Evolutionary conservation across 179 eudicot species (phyloP).

Genomic region (Gypsophila paniculata): DNA sequence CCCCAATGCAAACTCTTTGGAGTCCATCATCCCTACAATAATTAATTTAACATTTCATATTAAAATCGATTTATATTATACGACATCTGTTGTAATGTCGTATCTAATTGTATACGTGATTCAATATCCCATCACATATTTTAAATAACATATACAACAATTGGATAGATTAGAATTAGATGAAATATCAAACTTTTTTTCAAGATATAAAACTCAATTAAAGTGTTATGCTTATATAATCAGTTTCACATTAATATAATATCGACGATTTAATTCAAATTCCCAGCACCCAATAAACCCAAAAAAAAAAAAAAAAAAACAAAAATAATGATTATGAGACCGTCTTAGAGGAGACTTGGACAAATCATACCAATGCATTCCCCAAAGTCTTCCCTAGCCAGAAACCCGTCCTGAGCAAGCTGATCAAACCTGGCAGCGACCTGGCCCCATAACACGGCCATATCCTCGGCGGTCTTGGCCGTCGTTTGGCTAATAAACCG

Average conservation of each 20-base stretch:
- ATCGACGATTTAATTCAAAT: neutral
- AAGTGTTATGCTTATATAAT: neutral
- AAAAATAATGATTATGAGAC: neutral
- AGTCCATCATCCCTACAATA: conserved; percentile 69
- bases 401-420: conserved; percentile 48
- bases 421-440: conserved; percentile 61
- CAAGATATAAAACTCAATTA: no score
- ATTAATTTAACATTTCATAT: neutral
- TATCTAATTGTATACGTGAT: no score
- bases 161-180: no score
- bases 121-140: no score
- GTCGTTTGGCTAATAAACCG: conserved; percentile 66
- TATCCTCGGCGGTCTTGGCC: conserved; percentile 22
- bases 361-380: conserved; percentile 69
- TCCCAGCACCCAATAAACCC: neutral
- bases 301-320: no score
- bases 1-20: conserved; percentile 80
- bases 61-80: no score
- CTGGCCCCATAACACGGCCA: conserved; percentile 48
- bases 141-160: no score
- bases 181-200: no score
- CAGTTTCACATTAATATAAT: neutral
- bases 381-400: conserved; percentile 70
- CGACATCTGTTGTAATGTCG: no score
- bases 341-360: neutral